A percentile compares a stretch with the other conserved stretches of the same genome.
phyloP scores from a whole-genome alignment of 148 eudicot species.

The Persicaria tinctoria region DNA sequence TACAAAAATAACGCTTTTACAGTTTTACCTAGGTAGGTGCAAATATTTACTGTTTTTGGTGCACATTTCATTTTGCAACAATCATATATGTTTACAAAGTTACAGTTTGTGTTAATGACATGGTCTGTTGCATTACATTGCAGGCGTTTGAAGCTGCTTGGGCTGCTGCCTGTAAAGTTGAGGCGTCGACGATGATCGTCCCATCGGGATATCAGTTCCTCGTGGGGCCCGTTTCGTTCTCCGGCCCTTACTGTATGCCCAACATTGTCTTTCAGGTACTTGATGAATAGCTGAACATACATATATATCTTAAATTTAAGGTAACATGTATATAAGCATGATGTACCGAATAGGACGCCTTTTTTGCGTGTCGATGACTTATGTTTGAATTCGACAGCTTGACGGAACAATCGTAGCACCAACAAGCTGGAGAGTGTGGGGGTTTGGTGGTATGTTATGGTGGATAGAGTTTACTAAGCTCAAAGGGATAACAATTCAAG shows the following conservation, averaged over 20 bases:
- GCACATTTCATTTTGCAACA: too few species aligned
- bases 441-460: constrained; percentile 12
- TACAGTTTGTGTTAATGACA: too few species aligned
- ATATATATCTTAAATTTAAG: too few species aligned
- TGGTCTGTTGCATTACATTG: too few species aligned
- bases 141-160: constrained; percentile 86
- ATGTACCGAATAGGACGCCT: too few species aligned
- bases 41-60: too few species aligned
- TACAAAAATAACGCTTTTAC: too few species aligned
- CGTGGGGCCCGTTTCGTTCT: constrained; percentile 80
- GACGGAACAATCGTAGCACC: constrained; percentile 82
- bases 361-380: too few species aligned
- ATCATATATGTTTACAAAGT: too few species aligned
- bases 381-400: constrained; percentile 11
- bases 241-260: constrained; percentile 67
- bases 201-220: constrained; percentile 65
- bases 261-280: constrained; percentile 74
- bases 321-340: too few species aligned
- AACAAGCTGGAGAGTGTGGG: constrained; percentile 46
- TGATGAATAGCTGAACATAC: too few species aligned
- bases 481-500: constrained; percentile 56
- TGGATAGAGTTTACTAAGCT: constrained; percentile 57
- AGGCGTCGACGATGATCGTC: constrained; percentile 61
- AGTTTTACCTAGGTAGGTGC: too few species aligned
- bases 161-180: constrained; percentile 74